phyloP scores from a whole-genome alignment of 257 asterid species.

The Solanum pennellii region DNA sequence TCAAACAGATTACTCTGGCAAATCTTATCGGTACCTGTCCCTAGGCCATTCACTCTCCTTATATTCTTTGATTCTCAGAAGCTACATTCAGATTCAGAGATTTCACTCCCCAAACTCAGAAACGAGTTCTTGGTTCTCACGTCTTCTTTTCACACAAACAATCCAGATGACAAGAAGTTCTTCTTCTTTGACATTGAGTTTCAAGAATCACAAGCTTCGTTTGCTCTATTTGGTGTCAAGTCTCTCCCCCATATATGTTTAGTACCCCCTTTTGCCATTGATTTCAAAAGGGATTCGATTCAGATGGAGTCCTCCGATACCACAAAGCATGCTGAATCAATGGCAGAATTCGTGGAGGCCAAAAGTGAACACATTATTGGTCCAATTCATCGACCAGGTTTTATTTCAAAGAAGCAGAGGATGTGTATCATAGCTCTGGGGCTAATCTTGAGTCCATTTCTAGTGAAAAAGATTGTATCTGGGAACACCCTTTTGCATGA shows the following conservation, averaged over 20 bases:
- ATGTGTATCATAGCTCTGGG: constrained; percentile 21
- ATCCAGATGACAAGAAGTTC: constrained; percentile 11
- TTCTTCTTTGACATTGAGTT: constrained; percentile 71
- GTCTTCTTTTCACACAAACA: constrained; percentile 39
- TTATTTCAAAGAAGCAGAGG: constrained; percentile 46
- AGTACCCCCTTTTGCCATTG: constrained; percentile 44
- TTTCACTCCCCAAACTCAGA: neutral
- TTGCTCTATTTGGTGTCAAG: constrained; percentile 46
- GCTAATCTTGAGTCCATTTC: constrained; percentile 33
- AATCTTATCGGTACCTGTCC: neutral
- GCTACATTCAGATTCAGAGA: neutral
- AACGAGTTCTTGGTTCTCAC: constrained; percentile 40
- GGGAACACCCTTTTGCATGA: constrained; percentile 60
- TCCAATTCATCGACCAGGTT: constrained; percentile 48
- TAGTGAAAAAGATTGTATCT: constrained; percentile 35
- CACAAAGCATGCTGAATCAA: constrained; percentile 59
- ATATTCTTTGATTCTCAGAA: neutral
- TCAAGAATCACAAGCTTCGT: constrained; percentile 54
- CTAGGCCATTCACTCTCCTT: neutral
- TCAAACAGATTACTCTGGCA: neutral
- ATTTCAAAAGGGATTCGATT: constrained; percentile 32
- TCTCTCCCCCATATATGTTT: constrained; percentile 73
- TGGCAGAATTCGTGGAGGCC: constrained; percentile 64
- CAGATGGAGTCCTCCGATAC: constrained; percentile 64
- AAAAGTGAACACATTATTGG: constrained; percentile 36